These are phyloP conservation scores for Sporothrix brunneoviolacea DNA, from an alignment of 2,329 filamentous ascomycete genomes.

Conservation along the genomic window DNA sequence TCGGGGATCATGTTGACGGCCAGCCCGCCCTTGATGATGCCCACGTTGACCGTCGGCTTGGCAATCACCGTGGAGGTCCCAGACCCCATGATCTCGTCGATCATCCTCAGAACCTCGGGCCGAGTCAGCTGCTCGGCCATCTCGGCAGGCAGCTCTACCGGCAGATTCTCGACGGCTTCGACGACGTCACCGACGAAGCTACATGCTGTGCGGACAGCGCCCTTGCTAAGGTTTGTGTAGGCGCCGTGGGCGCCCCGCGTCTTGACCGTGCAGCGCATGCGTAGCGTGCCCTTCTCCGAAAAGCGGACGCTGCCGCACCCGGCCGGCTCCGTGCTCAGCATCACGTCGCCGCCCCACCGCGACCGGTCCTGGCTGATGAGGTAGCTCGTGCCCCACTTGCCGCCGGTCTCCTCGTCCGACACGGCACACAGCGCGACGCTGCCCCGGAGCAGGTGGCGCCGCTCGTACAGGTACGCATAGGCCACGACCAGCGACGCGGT, in stretches of 20 bases:
- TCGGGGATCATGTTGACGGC: constrained; percentile 14
- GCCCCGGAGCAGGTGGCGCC: constrained; percentile 2
- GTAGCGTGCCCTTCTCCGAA: constrained; percentile 15
- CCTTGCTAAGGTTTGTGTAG: constrained; percentile 13
- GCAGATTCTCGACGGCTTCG: not conserved
- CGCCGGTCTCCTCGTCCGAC: constrained; percentile 14
- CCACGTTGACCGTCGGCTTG: constrained; percentile 14
- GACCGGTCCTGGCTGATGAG: not conserved
- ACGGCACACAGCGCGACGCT: constrained; percentile 13
- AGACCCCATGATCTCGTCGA: constrained; percentile 14
- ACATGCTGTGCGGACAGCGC: constrained; percentile 6
- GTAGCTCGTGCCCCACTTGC: constrained; percentile 10
- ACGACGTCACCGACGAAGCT: constrained; percentile 2
- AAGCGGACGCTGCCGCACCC: constrained; percentile 15
- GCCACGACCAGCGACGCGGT: constrained; percentile 12
- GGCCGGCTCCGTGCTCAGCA: constrained; percentile 15
- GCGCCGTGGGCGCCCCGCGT: constrained; percentile 10
- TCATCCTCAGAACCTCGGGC: not conserved
- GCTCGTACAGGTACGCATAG: constrained; percentile 5
- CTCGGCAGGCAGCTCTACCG: not conserved
- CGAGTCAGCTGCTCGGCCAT: constrained; percentile 2
- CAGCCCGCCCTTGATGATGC: constrained; percentile 10
- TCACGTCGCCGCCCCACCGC: constrained; percentile 10
- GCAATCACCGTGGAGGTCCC: constrained; percentile 9
- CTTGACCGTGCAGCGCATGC: constrained; percentile 6